Conservation (phyloP, 208 protist genomes). For the Acanthamoeba lenticulata region DNA sequence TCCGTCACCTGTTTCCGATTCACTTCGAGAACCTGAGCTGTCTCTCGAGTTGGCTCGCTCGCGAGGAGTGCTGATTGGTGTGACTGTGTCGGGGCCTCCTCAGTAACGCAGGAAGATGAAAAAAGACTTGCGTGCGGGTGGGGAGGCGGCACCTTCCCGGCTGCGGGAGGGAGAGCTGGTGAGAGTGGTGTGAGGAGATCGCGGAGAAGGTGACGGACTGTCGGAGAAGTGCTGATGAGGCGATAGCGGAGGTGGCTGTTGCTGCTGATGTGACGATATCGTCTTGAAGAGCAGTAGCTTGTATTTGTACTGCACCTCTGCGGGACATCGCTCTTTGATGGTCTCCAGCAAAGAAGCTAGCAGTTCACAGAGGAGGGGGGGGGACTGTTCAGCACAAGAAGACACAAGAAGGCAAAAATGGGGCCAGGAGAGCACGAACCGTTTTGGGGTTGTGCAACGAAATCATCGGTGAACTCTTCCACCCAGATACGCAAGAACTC, state of each 20-base stretch:
- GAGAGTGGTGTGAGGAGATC: not conserved
- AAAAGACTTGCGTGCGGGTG: not conserved
- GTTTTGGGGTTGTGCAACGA: not conserved
- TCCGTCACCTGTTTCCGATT: constrained; percentile 19
- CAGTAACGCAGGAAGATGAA: not conserved
- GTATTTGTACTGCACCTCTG: constrained; percentile 19
- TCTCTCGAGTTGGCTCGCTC: constrained; percentile 1
- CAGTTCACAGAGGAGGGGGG: too few relatives aligned
- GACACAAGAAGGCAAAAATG: too few relatives aligned
- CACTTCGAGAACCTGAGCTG: not conserved
- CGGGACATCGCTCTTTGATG: not conserved
- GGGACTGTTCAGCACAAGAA: too few relatives aligned
- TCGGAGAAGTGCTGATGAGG: not conserved
- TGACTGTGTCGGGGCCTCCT: not conserved
- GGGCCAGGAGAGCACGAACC: not conserved
- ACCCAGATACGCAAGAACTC: constrained; percentile 36
- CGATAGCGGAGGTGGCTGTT: not conserved
- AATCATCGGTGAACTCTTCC: constrained; percentile 25
- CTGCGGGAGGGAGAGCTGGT: not conserved
- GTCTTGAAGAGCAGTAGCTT: constrained; percentile 50
- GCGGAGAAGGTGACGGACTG: not conserved
- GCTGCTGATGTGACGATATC: not conserved
- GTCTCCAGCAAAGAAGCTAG: not conserved
- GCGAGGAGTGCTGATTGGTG: not conserved
- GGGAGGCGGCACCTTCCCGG: not conserved